Evolutionary conservation across 148 eudicot genomes (phyloP), one percentile per base, ranked within the genome.

Genomic region (Suaeda aralocaspica): DNA sequence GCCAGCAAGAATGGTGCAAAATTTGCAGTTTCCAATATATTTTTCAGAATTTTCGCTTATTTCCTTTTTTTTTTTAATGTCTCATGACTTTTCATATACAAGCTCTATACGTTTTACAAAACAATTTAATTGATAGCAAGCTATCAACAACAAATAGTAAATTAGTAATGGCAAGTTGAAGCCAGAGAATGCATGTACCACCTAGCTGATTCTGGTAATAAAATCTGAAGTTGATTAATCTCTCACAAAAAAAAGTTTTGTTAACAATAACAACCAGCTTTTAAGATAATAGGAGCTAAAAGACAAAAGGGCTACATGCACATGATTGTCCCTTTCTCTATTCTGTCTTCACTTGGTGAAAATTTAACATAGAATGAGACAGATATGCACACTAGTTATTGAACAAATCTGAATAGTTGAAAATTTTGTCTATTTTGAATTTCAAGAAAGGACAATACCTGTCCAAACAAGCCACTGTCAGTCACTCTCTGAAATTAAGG

Each of bases 401-500:
- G 56, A 60, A 58, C 55, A 66, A 52, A 68, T 75, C 51, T 75
- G 49, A 36, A 73, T 67, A 66, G 14, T 59, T 41, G 50, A 59
- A 60, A 55, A 36, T 69, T 15, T 69, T 14, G 25, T 63, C 62
- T 52, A 30, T n/a, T 45, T 41, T 64, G 56, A 64, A 21, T 57
- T 52, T 36, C 16, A 41, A 42, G 63, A 41, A 31, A 31, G 31
- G 55, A 56, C 49, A 51, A 70, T 70, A 70, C 42, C 64, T 76
- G 41, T 60, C 44, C 19, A 62, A 75, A 69, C 69, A 75, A 55
- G 58, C 57, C 64, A 69, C 46, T 60, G 34, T 69, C 73, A 76
- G 34, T 76, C 79, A 70, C 65, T 42, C 72, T 75, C 79, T 42
- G 53, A 68, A 41, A 42, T 57, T 48, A 39, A 57, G 60, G 71